Evolutionary conservation across 177 flowering plant genomes (phyloP).

Genomic region (Telopea speciosissima): DNA sequence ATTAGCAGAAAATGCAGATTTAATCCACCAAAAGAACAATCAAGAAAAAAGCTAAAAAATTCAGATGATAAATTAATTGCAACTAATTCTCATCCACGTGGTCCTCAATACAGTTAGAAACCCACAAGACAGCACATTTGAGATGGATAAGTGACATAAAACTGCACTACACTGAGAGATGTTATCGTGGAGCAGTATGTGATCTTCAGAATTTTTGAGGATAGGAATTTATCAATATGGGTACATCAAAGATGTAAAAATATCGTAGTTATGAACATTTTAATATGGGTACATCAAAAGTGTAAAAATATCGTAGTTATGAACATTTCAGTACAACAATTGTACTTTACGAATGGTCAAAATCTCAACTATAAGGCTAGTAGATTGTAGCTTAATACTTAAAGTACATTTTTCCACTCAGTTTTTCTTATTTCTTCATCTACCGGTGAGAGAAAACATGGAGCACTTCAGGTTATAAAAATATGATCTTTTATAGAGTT

Average conservation of each 20-base stretch:
- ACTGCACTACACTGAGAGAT: neutral
- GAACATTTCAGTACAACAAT: neutral
- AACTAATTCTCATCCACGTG: neutral
- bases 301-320: neutral
- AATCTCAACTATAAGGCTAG: neutral
- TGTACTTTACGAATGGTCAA: neutral
- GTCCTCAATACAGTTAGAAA: neutral
- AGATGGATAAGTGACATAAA: neutral
- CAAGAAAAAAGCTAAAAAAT: neutral
- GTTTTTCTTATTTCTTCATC: too few relatives aligned
- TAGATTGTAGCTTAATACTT: neutral
- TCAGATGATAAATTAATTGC: neutral
- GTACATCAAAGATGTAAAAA: neutral
- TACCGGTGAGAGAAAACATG: too few relatives aligned
- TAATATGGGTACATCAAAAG: neutral
- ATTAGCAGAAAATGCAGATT: neutral
- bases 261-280: too few relatives aligned
- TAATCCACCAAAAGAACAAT: neutral
- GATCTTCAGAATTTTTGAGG: neutral
- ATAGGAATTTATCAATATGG: neutral
- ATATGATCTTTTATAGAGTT: too few relatives aligned
- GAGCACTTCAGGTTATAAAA: too few relatives aligned
- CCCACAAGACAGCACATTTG: neutral
- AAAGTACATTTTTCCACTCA: too few relatives aligned
- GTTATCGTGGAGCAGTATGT: neutral